Evolutionary conservation across 2,329 filamentous ascomycete genomes (phyloP), one percentile per base, ranked within the genome.

Genomic region (Colletotrichum lini): DNA sequence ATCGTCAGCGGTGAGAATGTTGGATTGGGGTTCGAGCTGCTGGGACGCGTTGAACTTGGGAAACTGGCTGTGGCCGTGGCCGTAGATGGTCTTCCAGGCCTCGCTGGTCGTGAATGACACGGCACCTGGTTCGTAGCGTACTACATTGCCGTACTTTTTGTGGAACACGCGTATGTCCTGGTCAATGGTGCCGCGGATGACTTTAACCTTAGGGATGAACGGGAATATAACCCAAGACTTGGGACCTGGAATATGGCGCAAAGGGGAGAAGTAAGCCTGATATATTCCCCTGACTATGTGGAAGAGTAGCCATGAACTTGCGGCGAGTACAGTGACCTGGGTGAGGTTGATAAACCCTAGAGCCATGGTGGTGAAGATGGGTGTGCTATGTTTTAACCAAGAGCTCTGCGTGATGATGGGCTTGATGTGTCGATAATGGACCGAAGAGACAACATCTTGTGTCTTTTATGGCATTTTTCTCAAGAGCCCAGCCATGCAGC

Each of bases 51-150:
- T 35, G 30, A 35, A 47, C 38, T 54, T 67, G 12, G 47, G 56
- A 1, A 54, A 45, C 18, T 61, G 23, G 26, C 47, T 23, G 23
- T 44, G 38, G 10, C 47, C 47, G 26, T 67, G 42, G 18, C 56
- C 64, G 18, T 67, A 54, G 38, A 85, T 83, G 45, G 85, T 82
- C 73, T 81, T 79, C 79, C 81, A 84, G 1, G 74, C 74, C 2
- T 78, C 61, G 4, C 76, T 75, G 16, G 78, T 75, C 45, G 77
- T 81, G 73, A 84, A 87, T 1, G 83, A 82, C 2, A 87, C 78
- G 72, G 86, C 83, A 64, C 84, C 79, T 1, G 86, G 84, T 3
- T 79, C 80, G 47, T 85, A 76, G 15, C 86, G 82, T 10, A 87
- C 84, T 1, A 86, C 79, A 2, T 79, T 78, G 13, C 85, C 85